Evolutionary conservation across 805 yeast species (phyloP), one percentile per base, ranked within the genome.

Genomic region (Huiozyma naganishii): DNA sequence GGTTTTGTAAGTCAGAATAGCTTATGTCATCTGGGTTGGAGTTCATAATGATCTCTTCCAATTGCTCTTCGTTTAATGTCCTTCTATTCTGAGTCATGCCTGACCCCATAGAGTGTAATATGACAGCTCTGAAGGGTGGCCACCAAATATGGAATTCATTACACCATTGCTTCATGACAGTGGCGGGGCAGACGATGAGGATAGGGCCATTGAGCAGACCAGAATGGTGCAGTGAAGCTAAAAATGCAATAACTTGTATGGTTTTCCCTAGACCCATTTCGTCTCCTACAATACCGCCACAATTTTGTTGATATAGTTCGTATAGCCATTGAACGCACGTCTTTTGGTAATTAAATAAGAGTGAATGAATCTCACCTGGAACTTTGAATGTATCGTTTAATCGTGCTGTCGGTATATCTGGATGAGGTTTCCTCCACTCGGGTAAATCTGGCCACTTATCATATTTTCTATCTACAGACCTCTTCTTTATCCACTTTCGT

Each of bases 241-340:
- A 56, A 60, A 90, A 92, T 1, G 97, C 79, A 37, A 88, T 87
- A 7, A 92, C 76, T 58, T 92, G 97, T 41, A 92, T 83, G 0
- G 98, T 92, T 57, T 92, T 92, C 2, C 98, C 98, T 12, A 92
- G 65, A 0, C 98, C 98, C 98, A 92, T 92, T 61, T 92, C 98
- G 63, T 92, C 98, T 27, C 97, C 97, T 36, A 92, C 73, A 23
- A 92, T 92, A 0, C 98, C 98, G 2, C 98, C 98, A 3, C 89
- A 82, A 41, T 76, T 78, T 60, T 92, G 97, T 17, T 78, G 72
- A 54, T 84, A 81, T n/a, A 92, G 68, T 57, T 92, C 98, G 81
- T 94, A 89, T 2, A 92, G 73, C 98, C 98, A 90, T 55, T 92
- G 95, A 1, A 92, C 97, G 48, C 97, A 87, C 0, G 97, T 92